Conservation (phyloP, 305 asterid genomes). For the Caryopteris hybrid region DNA sequence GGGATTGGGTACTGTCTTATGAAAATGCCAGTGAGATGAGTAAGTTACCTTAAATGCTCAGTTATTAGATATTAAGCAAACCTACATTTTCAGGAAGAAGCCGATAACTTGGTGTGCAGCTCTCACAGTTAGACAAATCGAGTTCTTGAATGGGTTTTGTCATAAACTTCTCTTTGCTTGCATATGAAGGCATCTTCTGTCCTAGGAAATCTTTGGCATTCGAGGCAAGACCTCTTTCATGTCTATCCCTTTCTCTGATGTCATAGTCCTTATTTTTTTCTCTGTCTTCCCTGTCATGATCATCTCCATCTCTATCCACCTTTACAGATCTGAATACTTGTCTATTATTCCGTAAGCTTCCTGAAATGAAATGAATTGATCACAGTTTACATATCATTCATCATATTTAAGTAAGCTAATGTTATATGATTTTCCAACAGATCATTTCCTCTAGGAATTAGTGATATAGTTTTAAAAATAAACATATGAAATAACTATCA, state of each 20-base stretch:
- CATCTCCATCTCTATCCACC: slow-evolving; percentile 54
- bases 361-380: slow-evolving; percentile 41
- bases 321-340: slow-evolving; percentile 41
- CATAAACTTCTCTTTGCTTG: slow-evolving; percentile 69
- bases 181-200: slow-evolving; percentile 53
- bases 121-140: slow-evolving; percentile 83
- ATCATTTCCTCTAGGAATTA: neutral
- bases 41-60: slow-evolving; percentile 20
- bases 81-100: slow-evolving; percentile 93
- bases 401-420: slow-evolving; percentile 12
- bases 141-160: slow-evolving; percentile 95
- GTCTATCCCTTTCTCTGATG: slow-evolving; percentile 63
- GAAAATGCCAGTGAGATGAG: slow-evolving; percentile 31
- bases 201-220: slow-evolving; percentile 58
- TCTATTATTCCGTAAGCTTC: slow-evolving; percentile 59
- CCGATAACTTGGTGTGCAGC: slow-evolving; percentile 97
- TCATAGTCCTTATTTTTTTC: slow-evolving; percentile 54
- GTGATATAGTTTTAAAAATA: neutral
- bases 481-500: slow-evolving; percentile 16
- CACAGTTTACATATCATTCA: slow-evolving; percentile 6
- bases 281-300: slow-evolving; percentile 58
- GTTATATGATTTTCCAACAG: neutral
- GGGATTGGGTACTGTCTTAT: slow-evolving; percentile 84
- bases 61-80: slow-evolving; percentile 18
- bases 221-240: slow-evolving; percentile 48